Conservation (phyloP, 345 rosid genomes). For the Brassica napus region Da-Ae NC_063447.1:57583001-57583500, state of each 20-base stretch:
- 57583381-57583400: background rate
- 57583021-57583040: slow-evolving; percentile 66
- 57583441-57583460: slow-evolving; percentile 86
- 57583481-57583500: slow-evolving; percentile 85
- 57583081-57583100: slow-evolving; percentile 20
- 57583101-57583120: slow-evolving; percentile 11
- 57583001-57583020: slow-evolving; percentile 91
- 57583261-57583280: slow-evolving; percentile 95
- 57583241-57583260: slow-evolving; percentile 60
- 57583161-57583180: slow-evolving; percentile 14
- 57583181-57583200: background rate
- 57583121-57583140: slow-evolving; percentile 18
- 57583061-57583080: slow-evolving; percentile 47
- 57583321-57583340: slow-evolving; percentile 72
- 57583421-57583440: background rate
- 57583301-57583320: slow-evolving; percentile 88
- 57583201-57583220: slow-evolving; percentile 19
- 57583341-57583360: slow-evolving; percentile 1
- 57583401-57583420: background rate
- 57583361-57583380: background rate
- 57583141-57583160: slow-evolving; percentile 17
- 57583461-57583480: slow-evolving; percentile 91
- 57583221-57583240: slow-evolving; percentile 4
- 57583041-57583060: slow-evolving; percentile 71
- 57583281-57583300: slow-evolving; percentile 98